Evolutionary conservation across 2,329 filamentous ascomycete genomes (phyloP), one percentile per base, ranked within the genome.

Genomic region (Cadophora gregata): DNA sequence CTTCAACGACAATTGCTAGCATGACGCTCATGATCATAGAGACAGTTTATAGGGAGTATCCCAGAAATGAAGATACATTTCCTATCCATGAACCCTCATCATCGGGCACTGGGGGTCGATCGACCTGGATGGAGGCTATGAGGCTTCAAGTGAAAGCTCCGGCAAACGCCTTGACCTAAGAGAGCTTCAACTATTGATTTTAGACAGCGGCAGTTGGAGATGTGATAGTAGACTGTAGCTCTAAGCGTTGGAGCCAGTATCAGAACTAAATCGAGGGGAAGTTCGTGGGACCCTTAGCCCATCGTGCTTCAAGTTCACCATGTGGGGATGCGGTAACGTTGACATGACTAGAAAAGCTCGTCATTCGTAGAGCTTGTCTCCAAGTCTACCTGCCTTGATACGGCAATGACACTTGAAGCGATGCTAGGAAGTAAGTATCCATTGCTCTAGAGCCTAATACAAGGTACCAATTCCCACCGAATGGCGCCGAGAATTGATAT

Each of bases 1-100:
- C 67, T 69, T 67, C 64, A 67, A 67, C 61, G 58, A 64, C 61
- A 55, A 25, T 33, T 42, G 3, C 42, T 42, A 42, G 55, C 55
- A 58, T 42, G 10, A 42, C 55, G 25, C 33, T 58, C 21, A 25
- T 58, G 14, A 10, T 58, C 9, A 12, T 58, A 58, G 55, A 42
- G n/a, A 4, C n/a, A 58, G n/a, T 3, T 8, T 25, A 19, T 25
- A 36, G 21, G 12, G 9, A 25, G 21, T 42, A 3, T 27, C 21
- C 27, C 55, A n/a, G 42, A 36, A 38, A 19, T 38, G 21, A 58
- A 38, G 53, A 56, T 24, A 9, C 47, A 53, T 8, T 38, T 58
- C 16, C 10, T 25, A 27, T 12, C n/a, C 12, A 42, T 38, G 33
- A 9, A 58, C 33, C 38, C 21, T 2, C 31, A n/a, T 42, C 21